Evolutionary conservation across 2,329 filamentous ascomycete genomes (phyloP).

Genomic region (Helminthosporium solani): DNA sequence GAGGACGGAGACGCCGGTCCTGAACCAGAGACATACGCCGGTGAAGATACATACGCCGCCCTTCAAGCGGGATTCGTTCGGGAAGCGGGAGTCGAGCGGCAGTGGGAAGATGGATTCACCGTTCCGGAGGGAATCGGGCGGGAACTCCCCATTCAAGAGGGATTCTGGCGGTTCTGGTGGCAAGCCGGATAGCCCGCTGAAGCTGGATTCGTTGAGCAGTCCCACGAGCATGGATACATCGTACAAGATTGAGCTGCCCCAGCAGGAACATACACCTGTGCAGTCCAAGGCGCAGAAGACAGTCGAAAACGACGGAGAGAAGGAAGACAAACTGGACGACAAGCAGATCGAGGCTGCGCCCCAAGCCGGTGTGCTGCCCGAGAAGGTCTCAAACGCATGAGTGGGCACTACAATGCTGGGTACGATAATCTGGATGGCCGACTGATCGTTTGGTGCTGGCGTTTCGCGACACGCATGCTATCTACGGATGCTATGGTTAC

Average conservation of each 20-base stretch:
- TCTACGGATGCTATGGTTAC: no score
- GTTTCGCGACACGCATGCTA: no score
- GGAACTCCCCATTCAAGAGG: background rate
- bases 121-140: background rate
- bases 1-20: slow-evolving; percentile 6
- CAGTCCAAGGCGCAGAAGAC: background rate
- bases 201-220: background rate
- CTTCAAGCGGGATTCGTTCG: background rate
- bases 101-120: background rate
- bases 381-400: slow-evolving; percentile 27
- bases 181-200: background rate
- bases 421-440: no score
- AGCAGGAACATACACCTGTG: background rate
- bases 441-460: no score
- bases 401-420: background rate
- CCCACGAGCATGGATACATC: background rate
- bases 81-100: background rate
- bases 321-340: slow-evolving; percentile 15
- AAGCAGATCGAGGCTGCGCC: slow-evolving; percentile 8
- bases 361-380: slow-evolving; percentile 7
- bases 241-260: background rate
- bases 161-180: background rate
- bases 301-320: background rate
- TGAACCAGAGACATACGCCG: background rate
- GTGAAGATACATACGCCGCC: background rate